Conservation (phyloP, 768 basidiomycete species). For the Termitomyces titanicus region DNA sequence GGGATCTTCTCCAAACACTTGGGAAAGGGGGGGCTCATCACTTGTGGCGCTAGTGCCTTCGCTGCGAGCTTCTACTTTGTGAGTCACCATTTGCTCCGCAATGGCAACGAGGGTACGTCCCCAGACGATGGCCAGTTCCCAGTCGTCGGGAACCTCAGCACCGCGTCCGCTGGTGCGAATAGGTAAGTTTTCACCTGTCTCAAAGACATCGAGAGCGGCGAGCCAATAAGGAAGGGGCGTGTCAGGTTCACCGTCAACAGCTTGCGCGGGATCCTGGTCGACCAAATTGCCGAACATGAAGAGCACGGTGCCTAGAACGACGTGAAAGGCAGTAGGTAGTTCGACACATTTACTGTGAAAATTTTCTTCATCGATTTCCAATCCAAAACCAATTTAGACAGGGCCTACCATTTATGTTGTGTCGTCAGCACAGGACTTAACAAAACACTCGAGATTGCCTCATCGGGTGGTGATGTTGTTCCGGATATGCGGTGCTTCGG, state of each 20-base stretch:
- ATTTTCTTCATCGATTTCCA: not conserved
- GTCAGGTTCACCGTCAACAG: constrained; percentile 51
- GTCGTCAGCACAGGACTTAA: not conserved
- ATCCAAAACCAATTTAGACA: constrained; percentile 1
- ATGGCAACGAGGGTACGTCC: constrained; percentile 61
- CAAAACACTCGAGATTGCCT: constrained; percentile 1
- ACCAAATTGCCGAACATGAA: constrained; percentile 64
- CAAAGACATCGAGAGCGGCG: constrained; percentile 68
- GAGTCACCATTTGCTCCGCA: constrained; percentile 46
- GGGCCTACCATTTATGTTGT: constrained; percentile 16
- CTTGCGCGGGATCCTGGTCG: constrained; percentile 45
- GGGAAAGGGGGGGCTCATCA: constrained; percentile 7
- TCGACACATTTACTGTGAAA: constrained; percentile 39
- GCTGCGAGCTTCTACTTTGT: constrained; percentile 16
- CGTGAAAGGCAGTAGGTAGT: constrained; percentile 62
- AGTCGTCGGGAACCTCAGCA: constrained; percentile 45
- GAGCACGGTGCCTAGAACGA: constrained; percentile 59
- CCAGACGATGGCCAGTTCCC: constrained; percentile 67
- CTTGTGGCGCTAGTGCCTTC: not conserved
- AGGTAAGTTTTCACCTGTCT: constrained; percentile 62
- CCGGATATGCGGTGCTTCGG: constrained; percentile 12
- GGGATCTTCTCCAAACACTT: constrained; percentile 34
- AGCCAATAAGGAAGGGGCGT: constrained; percentile 56
- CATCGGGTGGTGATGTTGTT: not conserved
- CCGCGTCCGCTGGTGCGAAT: constrained; percentile 33